Evolutionary conservation across 179 eudicot species (phyloP).

Genomic region (Pouteria campechiana): DNA sequence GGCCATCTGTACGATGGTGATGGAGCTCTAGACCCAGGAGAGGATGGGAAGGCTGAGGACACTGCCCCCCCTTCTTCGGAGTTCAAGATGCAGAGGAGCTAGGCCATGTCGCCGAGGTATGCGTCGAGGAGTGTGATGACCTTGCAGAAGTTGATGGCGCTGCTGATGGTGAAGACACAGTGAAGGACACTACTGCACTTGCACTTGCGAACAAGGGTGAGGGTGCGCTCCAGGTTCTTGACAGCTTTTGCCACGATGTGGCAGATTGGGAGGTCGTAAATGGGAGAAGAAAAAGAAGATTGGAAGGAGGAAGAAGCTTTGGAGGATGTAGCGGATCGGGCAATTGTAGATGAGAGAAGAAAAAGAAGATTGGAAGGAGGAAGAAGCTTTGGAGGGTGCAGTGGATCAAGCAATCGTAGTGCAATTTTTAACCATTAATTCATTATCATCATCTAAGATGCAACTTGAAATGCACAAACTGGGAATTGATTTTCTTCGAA

Average conservation of each 20-base stretch:
- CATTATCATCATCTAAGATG: too few relatives aligned
- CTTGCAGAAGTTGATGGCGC: slow-evolving; percentile 53
- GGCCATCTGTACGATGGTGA: slow-evolving; percentile 36
- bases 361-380: too few relatives aligned
- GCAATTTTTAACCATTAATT: too few relatives aligned
- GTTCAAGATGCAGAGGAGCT: slow-evolving; percentile 43
- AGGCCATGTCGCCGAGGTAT: slow-evolving; percentile 48
- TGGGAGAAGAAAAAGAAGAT: too few relatives aligned
- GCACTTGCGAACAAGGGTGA: slow-evolving; percentile 42
- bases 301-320: too few relatives aligned
- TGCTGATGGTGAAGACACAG: slow-evolving; percentile 39
- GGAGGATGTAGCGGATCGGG: too few relatives aligned
- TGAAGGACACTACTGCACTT: slow-evolving; percentile 38
- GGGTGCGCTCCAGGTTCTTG: slow-evolving; percentile 27
- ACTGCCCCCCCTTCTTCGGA: too few relatives aligned
- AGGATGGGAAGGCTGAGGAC: slow-evolving; percentile 35
- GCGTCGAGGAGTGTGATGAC: slow-evolving; percentile 28
- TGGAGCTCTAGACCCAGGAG: slow-evolving; percentile 58
- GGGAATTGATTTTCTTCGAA: too few relatives aligned
- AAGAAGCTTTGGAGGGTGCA: too few relatives aligned
- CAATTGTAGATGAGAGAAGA: too few relatives aligned
- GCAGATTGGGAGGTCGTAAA: slow-evolving; percentile 68
- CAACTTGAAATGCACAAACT: too few relatives aligned
- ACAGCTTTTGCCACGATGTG: slow-evolving; percentile 33
- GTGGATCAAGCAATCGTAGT: too few relatives aligned